Evolutionary conservation across 148 eudicot species (phyloP), one percentile per base, ranked within the genome.

Genomic region (Persicaria maculosa): DNA sequence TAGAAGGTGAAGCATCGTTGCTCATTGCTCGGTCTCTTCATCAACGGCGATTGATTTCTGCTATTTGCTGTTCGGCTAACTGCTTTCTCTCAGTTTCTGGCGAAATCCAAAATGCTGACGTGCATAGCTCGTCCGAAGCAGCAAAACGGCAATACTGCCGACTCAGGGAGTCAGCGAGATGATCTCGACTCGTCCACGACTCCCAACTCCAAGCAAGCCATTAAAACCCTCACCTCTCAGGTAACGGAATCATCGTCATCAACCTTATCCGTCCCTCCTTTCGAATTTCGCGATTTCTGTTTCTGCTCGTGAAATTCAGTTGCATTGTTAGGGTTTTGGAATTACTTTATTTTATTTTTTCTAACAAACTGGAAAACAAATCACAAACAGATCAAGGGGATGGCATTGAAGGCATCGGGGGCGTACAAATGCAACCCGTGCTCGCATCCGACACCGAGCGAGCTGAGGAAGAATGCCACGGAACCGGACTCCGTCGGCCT

Each of bases 91-190:
- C 40, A 52, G 55, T 10, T 10, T 4, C 16, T 16, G 19, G 55
- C 19, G n/a, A 14, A 12, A 52, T 5, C 14, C 36, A 81, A 79
- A 72, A 93, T 93, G 97, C 81, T 93, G 77, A 93, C 98, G 50
- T 93, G 98, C 82, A 85, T 91, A 73, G 91, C 97, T 76, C 87
- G 97, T 36, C 79, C 88, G 54, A 93, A 93, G 84, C 95, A 89
- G 43, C 71, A 80, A n/a, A 74, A 76, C 6, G 77, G 80, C 4
- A 55, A 57, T 25, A 75, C 17, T 50, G 17, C 40, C 25, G 83
- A 84, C 40, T 81, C 89, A 17, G 58, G 74, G 47, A 77, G 74
- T 80, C 86, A 88, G 53, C 76, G 58, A 7, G 80, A 81, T 6
- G 85, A 83, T 64, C 22, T 72, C 78, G 85, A 86, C 76, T 71